phyloP scores from a whole-genome alignment of 768 basidiomycete species.

The Leccinum ochraceum region DNA sequence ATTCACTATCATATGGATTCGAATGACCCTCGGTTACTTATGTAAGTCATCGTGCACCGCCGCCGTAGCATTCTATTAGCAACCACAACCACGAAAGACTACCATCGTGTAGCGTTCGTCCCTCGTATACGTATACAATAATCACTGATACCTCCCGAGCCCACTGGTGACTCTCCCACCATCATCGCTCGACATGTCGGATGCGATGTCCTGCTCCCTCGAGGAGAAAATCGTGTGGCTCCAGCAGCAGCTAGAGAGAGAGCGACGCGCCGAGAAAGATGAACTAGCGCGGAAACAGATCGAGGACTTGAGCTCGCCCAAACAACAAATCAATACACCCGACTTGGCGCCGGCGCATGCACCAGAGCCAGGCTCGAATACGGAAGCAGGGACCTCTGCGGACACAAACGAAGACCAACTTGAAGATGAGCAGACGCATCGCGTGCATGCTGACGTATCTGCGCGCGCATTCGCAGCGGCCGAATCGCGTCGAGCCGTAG shows the following conservation, averaged over 20 bases:
- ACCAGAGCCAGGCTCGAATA: not conserved
- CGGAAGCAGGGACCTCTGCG: not conserved
- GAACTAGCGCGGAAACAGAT: not conserved
- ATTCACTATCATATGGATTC: too few relatives aligned
- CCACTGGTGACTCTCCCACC: not conserved
- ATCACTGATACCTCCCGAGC: too few relatives aligned
- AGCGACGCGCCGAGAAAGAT: not conserved
- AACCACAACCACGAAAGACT: too few relatives aligned
- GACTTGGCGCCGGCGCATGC: too few relatives aligned
- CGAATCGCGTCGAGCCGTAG: not conserved
- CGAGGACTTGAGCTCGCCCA: not conserved
- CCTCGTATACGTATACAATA: too few relatives aligned
- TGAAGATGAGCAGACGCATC: not conserved
- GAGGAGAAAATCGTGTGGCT: not conserved
- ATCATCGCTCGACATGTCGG: not conserved
- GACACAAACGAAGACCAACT: not conserved
- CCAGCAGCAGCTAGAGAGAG: not conserved
- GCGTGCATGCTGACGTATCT: not conserved
- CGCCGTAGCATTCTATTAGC: too few relatives aligned
- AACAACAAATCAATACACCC: not conserved
- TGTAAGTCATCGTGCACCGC: too few relatives aligned
- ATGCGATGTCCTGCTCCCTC: not conserved
- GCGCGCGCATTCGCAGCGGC: not conserved
- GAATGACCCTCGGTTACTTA: too few relatives aligned
- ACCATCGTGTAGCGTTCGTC: not conserved